A percentile compares a stretch with the other conserved stretches of the same genome.
phyloP scores from a whole-genome alignment of 202 grass and related monocot genomes.

The Saccharum hybrid region DNA sequence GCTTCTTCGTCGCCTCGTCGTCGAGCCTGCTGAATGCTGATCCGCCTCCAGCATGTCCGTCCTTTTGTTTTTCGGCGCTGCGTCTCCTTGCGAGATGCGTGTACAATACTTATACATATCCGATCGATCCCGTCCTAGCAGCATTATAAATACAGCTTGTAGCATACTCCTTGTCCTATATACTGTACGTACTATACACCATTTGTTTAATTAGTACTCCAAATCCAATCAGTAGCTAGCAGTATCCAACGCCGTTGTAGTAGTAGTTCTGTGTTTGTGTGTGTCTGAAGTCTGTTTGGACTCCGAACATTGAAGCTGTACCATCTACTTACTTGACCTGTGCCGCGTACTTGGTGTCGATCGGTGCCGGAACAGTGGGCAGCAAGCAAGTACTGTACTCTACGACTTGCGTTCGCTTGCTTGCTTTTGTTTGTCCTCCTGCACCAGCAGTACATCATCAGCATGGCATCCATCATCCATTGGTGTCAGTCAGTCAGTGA shows the following conservation, averaged over 20 bases:
- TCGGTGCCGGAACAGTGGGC: neutral
- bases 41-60: neutral
- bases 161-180: neutral
- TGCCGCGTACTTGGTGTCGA: neutral
- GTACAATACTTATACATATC: conserved; percentile 21
- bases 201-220: neutral
- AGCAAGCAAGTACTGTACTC: neutral
- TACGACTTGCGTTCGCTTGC: neutral
- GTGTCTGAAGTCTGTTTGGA: neutral
- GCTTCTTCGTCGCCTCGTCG: neutral
- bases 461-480: neutral
- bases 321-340: neutral
- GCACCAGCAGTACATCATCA: neutral
- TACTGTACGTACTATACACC: neutral
- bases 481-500: neutral
- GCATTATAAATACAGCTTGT: neutral
- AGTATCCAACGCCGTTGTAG: neutral
- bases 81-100: neutral
- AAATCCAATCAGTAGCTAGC: neutral
- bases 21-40: neutral
- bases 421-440: neutral
- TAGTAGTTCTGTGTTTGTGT: too few relatives aligned
- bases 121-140: neutral
- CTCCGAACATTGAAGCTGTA: neutral
- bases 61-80: neutral